A percentile compares a stretch with the other conserved stretches of the same genome.
phyloP scores from a whole-genome alignment of 106 monocot genomes.

The Triglochin maritima region DNA sequence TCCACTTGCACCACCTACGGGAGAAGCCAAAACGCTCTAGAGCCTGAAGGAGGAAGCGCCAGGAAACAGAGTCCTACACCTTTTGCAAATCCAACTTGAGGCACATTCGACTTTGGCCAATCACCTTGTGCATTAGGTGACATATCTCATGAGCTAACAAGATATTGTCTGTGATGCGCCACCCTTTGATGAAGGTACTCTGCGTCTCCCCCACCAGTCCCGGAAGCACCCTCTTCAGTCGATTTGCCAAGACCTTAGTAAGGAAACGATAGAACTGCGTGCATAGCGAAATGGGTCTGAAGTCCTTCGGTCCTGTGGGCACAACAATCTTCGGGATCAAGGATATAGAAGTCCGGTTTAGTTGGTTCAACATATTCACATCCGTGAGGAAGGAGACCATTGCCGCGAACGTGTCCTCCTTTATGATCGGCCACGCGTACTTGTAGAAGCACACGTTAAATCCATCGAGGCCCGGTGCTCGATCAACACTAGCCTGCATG shows the following conservation, averaged over 20 bases:
- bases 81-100: not conserved
- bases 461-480: not conserved
- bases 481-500: not conserved
- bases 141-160: not conserved
- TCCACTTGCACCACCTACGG: not conserved
- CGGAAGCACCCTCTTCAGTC: not conserved
- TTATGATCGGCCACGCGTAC: not conserved
- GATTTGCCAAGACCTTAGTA: not conserved
- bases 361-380: not conserved
- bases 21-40: too few relatives aligned
- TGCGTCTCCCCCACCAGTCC: not conserved
- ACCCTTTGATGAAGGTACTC: not conserved
- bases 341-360: not conserved
- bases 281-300: not conserved
- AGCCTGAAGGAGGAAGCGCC: not conserved
- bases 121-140: too few relatives aligned
- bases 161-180: not conserved
- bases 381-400: not conserved
- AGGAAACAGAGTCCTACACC: accelerated
- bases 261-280: not conserved
- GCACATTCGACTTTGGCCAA: too few relatives aligned
- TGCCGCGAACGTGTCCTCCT: not conserved
- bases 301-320: not conserved
- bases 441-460: not conserved
- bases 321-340: not conserved